These are phyloP conservation scores for Paratrimastix pyriformis DNA, from an alignment of 78 protist genomes.

Conservation along the genomic window DNA sequence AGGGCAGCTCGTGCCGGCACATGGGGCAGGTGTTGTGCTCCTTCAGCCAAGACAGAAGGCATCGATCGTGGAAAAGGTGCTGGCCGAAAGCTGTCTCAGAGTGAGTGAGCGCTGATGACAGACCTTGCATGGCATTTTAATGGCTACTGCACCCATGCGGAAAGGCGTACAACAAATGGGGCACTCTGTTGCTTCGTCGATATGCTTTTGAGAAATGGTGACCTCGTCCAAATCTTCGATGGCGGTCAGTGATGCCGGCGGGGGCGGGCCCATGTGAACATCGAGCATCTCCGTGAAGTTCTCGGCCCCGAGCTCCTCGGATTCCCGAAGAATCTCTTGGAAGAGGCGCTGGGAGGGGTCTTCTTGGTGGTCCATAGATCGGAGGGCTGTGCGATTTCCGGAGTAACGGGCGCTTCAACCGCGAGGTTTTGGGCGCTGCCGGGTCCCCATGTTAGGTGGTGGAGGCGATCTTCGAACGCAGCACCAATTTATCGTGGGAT, in stretches of 20 bases:
- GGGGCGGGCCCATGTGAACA: too few relatives aligned
- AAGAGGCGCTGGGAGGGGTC: too few relatives aligned
- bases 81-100: constrained; percentile 27
- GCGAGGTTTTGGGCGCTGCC: too few relatives aligned
- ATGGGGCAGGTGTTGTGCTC: constrained; percentile 42
- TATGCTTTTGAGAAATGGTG: background rate
- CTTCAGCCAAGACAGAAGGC: constrained; percentile 48
- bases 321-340: too few relatives aligned
- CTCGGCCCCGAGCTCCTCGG: too few relatives aligned
- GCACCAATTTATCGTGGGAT: too few relatives aligned
- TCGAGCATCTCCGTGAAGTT: too few relatives aligned
- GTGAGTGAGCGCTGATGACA: background rate
- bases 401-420: too few relatives aligned
- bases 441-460: too few relatives aligned
- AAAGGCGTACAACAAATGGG: constrained; percentile 15
- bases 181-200: background rate
- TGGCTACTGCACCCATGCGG: background rate
- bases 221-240: background rate
- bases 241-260: constrained; percentile 6
- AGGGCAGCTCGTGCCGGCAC: constrained; percentile 45
- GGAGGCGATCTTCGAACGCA: too few relatives aligned
- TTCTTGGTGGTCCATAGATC: too few relatives aligned
- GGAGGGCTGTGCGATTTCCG: too few relatives aligned
- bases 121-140: background rate
- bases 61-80: constrained; percentile 38